These are phyloP conservation scores for Cladosporium sp. DNA, from an alignment of 2,329 filamentous ascomycete species.

Conservation along the genomic window DNA sequence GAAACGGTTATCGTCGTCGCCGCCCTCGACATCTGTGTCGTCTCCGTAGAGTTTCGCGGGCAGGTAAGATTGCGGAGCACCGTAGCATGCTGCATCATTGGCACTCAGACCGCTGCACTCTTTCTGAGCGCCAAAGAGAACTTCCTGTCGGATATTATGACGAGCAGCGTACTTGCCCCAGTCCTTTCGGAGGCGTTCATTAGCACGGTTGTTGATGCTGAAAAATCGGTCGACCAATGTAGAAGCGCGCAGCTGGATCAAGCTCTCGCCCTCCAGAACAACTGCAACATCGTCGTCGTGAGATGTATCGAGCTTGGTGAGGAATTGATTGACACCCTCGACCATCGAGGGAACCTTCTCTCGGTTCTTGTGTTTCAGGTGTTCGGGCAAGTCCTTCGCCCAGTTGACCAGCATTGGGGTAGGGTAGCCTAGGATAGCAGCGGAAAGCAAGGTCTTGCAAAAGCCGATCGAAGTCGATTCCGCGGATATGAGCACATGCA, in stretches of 20 bases:
- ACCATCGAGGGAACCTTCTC: background rate
- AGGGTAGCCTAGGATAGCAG: conserved; percentile 21
- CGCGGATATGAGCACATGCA: conserved; percentile 26
- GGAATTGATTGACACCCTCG: background rate
- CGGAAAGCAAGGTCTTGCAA: conserved; percentile 20
- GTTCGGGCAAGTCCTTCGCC: conserved; percentile 2
- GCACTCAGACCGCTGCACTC: conserved; percentile 9
- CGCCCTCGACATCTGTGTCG: conserved; percentile 9
- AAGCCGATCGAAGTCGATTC: conserved; percentile 22
- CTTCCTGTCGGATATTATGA: conserved; percentile 1
- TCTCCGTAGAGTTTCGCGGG: conserved; percentile 3
- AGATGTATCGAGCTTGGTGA: conserved; percentile 4
- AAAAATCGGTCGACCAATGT: conserved; percentile 10
- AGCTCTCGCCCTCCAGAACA: conserved; percentile 7
- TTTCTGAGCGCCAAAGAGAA: conserved; percentile 7
- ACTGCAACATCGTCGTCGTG: conserved; percentile 8
- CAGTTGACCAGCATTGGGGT: conserved; percentile 17
- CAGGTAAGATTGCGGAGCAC: background rate
- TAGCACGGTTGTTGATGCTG: conserved; percentile 3
- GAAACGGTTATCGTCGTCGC: conserved; percentile 10
- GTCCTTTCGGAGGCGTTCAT: conserved; percentile 2
- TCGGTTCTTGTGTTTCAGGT: background rate
- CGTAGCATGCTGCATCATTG: conserved; percentile 10
- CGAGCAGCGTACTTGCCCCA: conserved; percentile 10
- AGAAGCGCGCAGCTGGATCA: conserved; percentile 8